These are phyloP conservation scores for Cystobasidium sp. DNA, from an alignment of 1,284 basidiomycete genomes.

Conservation along the genomic window DNA sequence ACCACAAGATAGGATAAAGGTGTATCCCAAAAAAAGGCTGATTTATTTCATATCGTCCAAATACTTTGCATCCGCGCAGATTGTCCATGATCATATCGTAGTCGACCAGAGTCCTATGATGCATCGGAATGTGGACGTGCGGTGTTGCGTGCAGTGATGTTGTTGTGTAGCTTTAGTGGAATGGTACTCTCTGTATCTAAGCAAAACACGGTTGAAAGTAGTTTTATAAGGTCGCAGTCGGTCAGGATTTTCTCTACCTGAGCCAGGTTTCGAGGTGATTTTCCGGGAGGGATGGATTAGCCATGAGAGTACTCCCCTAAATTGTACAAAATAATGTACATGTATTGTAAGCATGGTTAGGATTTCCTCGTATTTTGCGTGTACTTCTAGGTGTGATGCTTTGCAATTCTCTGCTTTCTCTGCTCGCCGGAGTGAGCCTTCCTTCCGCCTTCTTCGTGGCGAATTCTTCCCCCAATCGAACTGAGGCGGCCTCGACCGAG, in stretches of 20 bases:
- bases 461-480: neutral
- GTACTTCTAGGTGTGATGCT: too few relatives aligned
- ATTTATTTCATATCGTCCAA: too few relatives aligned
- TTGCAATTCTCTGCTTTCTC: too few relatives aligned
- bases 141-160: conserved; percentile 5
- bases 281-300: neutral
- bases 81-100: conserved; percentile 18
- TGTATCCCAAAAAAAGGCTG: too few relatives aligned
- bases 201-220: neutral
- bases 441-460: too few relatives aligned
- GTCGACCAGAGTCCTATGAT: conserved; percentile 1
- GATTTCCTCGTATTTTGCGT: too few relatives aligned
- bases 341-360: too few relatives aligned
- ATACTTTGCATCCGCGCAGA: too few relatives aligned
- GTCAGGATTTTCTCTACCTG: neutral
- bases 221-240: neutral
- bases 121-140: neutral
- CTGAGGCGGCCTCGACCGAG: neutral
- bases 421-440: too few relatives aligned
- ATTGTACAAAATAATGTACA: too few relatives aligned
- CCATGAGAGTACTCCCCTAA: too few relatives aligned
- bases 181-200: neutral
- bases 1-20: neutral
- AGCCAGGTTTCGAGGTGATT: neutral
- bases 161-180: too few relatives aligned